Evolutionary conservation across 139 green algal genomes (phyloP).

Genomic region (Closterium sp.): DNA sequence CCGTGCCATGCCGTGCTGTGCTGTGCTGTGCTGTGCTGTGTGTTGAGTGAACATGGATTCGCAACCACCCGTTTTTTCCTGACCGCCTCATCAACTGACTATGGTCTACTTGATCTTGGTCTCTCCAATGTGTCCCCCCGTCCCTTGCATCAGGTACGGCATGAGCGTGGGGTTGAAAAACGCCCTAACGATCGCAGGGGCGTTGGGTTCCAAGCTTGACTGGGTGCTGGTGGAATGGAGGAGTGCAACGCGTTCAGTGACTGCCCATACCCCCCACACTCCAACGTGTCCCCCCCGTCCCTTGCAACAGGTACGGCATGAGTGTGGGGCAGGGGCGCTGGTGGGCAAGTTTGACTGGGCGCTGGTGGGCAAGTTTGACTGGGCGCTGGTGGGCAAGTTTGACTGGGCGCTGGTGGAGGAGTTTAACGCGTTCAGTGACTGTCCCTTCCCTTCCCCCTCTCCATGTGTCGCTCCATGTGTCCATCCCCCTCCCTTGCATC

Average conservation of each 20-base stretch:
- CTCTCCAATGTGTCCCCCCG: no score
- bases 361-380: no score
- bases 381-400: background rate
- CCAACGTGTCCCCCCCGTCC: no score
- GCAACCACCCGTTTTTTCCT: no score
- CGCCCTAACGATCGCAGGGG: background rate
- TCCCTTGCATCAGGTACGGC: background rate
- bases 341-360: no score
- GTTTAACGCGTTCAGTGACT: background rate
- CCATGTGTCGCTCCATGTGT: background rate
- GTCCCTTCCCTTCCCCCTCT: background rate
- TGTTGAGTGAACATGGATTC: no score
- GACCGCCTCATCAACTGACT: no score
- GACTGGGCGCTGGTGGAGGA: conserved; percentile 2
- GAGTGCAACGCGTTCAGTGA: background rate
- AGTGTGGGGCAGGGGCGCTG: no score
- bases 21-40: no score
- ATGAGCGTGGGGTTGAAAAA: background rate
- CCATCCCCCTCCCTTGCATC: background rate
- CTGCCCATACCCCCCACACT: background rate
- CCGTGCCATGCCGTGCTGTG: no score
- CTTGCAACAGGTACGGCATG: background rate
- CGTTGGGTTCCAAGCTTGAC: background rate
- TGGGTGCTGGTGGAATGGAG: background rate
- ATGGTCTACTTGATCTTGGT: no score